These are phyloP conservation scores for Fusarium sp. DNA, from an alignment of 2,329 filamentous ascomycete species.

Conservation along the genomic window DNA sequence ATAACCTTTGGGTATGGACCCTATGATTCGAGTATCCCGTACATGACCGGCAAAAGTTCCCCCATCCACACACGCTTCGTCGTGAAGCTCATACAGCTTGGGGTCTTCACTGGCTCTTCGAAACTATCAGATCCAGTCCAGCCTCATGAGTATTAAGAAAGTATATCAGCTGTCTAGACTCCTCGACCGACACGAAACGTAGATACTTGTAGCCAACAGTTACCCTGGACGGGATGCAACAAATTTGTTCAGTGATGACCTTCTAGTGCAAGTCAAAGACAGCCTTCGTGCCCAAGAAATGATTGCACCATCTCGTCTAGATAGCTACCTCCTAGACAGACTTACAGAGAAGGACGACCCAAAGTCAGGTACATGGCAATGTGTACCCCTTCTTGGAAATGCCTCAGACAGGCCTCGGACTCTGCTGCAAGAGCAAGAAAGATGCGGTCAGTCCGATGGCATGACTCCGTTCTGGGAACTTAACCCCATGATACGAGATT, in stretches of 20 bases:
- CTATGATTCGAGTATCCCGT: neutral
- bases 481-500: neutral
- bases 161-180: no score
- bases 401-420: neutral
- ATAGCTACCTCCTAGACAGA: neutral
- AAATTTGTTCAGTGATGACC: neutral
- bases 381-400: neutral
- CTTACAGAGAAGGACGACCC: neutral
- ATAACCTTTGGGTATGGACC: neutral
- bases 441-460: neutral
- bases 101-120: no score
- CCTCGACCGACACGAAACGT: no score
- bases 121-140: neutral
- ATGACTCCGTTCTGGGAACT: neutral
- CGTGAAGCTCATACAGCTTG: neutral
- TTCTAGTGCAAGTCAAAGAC: neutral
- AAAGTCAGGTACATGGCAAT: neutral
- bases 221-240: no score
- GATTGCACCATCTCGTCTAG: neutral
- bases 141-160: no score
- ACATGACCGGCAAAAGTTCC: neutral
- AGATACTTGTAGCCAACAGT: neutral
- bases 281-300: no score
- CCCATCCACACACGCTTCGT: neutral
- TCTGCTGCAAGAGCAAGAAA: neutral